These are phyloP conservation scores for Blastomyces parvus DNA, from an alignment of 2,329 filamentous ascomycete genomes.

Conservation along the genomic window DNA sequence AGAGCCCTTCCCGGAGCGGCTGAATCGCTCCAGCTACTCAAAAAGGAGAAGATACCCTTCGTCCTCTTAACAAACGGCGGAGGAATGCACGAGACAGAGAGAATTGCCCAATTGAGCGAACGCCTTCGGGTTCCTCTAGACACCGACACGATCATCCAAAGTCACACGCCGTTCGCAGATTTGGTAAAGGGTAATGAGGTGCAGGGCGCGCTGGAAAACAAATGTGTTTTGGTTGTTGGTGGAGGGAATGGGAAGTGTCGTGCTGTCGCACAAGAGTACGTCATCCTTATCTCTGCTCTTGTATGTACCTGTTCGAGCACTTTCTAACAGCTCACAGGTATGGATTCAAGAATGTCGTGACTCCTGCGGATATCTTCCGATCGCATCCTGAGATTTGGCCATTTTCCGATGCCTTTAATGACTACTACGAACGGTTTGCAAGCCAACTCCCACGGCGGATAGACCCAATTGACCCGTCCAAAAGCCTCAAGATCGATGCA, in stretches of 20 bases:
- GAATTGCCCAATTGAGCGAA: constrained; percentile 59
- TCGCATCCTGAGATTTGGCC: constrained; percentile 72
- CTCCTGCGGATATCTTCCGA: constrained; percentile 70
- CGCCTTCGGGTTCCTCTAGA: constrained; percentile 57
- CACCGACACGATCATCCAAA: constrained; percentile 68
- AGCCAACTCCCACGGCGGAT: constrained; percentile 29
- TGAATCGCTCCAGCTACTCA: constrained; percentile 62
- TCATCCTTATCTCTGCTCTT: neutral
- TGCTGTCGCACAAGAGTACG: constrained; percentile 58
- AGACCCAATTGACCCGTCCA: constrained; percentile 33
- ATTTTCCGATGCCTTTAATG: constrained; percentile 58
- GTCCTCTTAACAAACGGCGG: constrained; percentile 95
- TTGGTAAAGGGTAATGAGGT: constrained; percentile 52
- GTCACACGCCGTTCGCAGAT: constrained; percentile 79
- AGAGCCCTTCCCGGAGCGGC: constrained; percentile 69
- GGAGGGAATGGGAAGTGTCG: constrained; percentile 59
- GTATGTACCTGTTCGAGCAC: neutral
- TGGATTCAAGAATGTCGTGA: constrained; percentile 74
- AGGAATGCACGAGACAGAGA: constrained; percentile 67
- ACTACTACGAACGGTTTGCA: constrained; percentile 49
- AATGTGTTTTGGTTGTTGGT: constrained; percentile 66
- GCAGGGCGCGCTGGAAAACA: constrained; percentile 45
- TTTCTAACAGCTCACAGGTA: constrained; percentile 37
- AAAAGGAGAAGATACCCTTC: constrained; percentile 70
- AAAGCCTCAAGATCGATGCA: constrained; percentile 69